phyloP scores from a whole-genome alignment of 2,329 filamentous ascomycete species.

The Pyrenochaeta sp. region DNA sequence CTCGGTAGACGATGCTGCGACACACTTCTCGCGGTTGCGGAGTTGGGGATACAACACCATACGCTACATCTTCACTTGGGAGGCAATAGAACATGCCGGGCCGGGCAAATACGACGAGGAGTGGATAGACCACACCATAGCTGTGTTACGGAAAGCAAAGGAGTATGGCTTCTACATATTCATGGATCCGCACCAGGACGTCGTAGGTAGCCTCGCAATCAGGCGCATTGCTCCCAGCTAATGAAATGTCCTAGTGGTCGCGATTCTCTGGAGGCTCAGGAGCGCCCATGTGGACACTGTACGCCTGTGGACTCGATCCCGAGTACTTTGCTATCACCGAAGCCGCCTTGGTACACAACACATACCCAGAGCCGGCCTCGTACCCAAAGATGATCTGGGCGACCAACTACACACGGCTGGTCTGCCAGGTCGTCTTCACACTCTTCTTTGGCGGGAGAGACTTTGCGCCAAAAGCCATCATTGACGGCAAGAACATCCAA shows the following conservation, averaged over 20 bases:
- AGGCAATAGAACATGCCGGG: constrained; percentile 93
- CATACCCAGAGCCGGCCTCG: constrained; percentile 80
- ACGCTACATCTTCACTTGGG: constrained; percentile 97
- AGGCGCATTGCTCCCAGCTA: constrained; percentile 17
- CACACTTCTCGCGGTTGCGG: constrained; percentile 85
- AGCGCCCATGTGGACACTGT: constrained; percentile 96
- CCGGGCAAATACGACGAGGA: constrained; percentile 93
- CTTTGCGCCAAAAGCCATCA: constrained; percentile 95
- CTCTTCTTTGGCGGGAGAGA: constrained; percentile 90
- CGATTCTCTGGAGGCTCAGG: constrained; percentile 93
- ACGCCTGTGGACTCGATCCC: constrained; percentile 91
- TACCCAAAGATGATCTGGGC: constrained; percentile 99
- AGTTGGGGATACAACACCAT: constrained; percentile 96
- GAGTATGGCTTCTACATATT: constrained; percentile 94
- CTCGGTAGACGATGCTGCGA: constrained; percentile 78
- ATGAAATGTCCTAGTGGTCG: constrained; percentile 73
- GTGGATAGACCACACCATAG: constrained; percentile 91
- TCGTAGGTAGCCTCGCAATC: constrained; percentile 64
- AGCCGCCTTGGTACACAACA: constrained; percentile 94
- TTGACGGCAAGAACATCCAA: constrained; percentile 94
- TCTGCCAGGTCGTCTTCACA: constrained; percentile 89
- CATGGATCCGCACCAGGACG: constrained; percentile 99
- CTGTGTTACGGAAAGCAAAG: constrained; percentile 82
- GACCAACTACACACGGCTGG: constrained; percentile 91
- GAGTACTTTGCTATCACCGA: constrained; percentile 84